Evolutionary conservation across 2,329 filamentous ascomycete genomes (phyloP).

Genomic region (Pestalotiopsis fici): DNA sequence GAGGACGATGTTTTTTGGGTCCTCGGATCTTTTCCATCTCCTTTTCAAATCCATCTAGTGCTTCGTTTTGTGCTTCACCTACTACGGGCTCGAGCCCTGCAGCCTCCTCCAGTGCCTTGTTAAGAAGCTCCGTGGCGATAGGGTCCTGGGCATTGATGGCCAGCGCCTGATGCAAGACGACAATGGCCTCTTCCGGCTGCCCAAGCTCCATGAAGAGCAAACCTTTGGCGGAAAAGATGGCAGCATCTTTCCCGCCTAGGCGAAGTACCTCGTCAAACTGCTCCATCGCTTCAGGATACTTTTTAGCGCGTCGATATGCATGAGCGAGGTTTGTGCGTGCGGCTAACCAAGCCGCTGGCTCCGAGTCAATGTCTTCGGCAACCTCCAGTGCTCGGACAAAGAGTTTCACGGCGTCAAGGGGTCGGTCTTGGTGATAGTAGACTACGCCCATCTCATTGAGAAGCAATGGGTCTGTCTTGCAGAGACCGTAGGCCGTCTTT

Average conservation of each 20-base stretch:
- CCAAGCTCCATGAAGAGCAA: conserved; percentile 80
- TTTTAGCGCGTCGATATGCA: conserved; percentile 72
- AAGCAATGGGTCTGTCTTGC: conserved; percentile 82
- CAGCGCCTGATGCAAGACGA: conserved; percentile 81
- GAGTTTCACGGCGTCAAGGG: conserved; percentile 72
- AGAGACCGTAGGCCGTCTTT: conserved; percentile 81
- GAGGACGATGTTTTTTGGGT: conserved; percentile 1
- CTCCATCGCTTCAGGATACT: conserved; percentile 70
- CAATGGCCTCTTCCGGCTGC: conserved; percentile 74
- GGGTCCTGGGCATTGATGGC: conserved; percentile 79
- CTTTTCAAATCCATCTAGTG: conserved; percentile 11
- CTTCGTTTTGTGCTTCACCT: conserved; percentile 10
- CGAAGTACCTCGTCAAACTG: conserved; percentile 88
- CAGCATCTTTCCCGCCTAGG: conserved; percentile 76
- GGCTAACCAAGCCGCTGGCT: conserved; percentile 79
- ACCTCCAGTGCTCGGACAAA: conserved; percentile 79
- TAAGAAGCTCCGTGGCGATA: conserved; percentile 76
- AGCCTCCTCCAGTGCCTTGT: conserved; percentile 69
- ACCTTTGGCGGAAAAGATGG: conserved; percentile 80
- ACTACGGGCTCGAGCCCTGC: conserved; percentile 37
- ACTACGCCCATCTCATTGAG: conserved; percentile 96
- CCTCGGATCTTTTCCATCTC: conserved; percentile 5
- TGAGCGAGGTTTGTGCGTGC: conserved; percentile 89
- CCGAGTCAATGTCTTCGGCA: conserved; percentile 78
- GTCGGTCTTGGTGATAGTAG: conserved; percentile 86